Evolutionary conservation across 768 basidiomycete genomes (phyloP).

Genomic region (Podaxis pistillaris): DNA sequence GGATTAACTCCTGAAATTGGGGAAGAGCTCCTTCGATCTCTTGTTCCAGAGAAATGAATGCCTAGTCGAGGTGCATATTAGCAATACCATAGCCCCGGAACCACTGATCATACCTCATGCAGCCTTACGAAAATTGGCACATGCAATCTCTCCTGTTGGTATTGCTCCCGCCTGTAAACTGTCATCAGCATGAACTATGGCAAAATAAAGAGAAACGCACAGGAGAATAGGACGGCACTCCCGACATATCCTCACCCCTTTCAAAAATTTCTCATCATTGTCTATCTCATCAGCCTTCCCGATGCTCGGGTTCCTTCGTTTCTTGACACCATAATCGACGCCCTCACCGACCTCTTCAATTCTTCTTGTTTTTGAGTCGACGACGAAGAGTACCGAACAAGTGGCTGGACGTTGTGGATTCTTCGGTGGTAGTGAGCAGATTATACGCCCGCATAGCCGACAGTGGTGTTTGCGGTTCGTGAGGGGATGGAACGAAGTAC

Average conservation of each 20-base stretch:
- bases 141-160: conserved; percentile 58
- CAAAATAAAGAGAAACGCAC: conserved; percentile 43
- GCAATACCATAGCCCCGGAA: neutral
- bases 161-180: conserved; percentile 69
- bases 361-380: conserved; percentile 70
- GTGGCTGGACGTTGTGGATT: conserved; percentile 59
- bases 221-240: conserved; percentile 77
- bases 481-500: conserved; percentile 79
- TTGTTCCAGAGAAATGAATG: conserved; percentile 71
- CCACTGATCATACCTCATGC: conserved; percentile 55
- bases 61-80: conserved; percentile 32
- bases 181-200: conserved; percentile 4
- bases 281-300: conserved; percentile 39
- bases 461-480: conserved; percentile 97
- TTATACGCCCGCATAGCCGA: conserved; percentile 86
- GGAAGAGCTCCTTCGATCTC: conserved; percentile 91
- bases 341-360: conserved; percentile 87
- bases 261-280: conserved; percentile 82
- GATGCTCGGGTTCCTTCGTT: conserved; percentile 34
- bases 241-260: conserved; percentile 85
- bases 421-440: conserved; percentile 86
- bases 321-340: conserved; percentile 78
- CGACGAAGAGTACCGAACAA: conserved; percentile 84
- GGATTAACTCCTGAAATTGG: conserved; percentile 82
- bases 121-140: conserved; percentile 65